A percentile compares a stretch with the other conserved stretches of the same genome.
Evolutionary conservation across 1,284 basidiomycete genomes (phyloP).

Genomic region (Pulveroboletus sp.): DNA sequence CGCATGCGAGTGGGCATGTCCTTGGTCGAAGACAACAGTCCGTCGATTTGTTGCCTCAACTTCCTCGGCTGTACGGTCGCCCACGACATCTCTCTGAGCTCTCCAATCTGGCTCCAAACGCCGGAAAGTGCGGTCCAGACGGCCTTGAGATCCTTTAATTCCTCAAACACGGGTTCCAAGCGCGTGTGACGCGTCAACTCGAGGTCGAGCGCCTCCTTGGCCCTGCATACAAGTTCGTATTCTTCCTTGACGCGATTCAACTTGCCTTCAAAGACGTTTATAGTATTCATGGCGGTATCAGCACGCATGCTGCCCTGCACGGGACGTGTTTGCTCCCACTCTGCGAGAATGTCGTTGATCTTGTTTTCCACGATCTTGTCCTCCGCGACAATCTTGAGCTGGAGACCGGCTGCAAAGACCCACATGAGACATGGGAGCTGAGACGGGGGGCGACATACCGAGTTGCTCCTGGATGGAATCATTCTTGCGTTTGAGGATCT

Average conservation of each 20-base stretch:
- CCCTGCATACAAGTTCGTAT: conserved; percentile 90
- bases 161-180: conserved; percentile 91
- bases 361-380: conserved; percentile 97
- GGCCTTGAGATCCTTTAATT: conserved; percentile 93
- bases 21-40: conserved; percentile 85
- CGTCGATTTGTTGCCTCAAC: conserved; percentile 91
- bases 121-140: conserved; percentile 99
- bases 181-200: conserved; percentile 90
- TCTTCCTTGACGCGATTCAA: conserved; percentile 89
- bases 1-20: conserved; percentile 99
- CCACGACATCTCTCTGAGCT: conserved; percentile 90
- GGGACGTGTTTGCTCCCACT: conserved; percentile 96
- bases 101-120: conserved; percentile 92
- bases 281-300: conserved; percentile 93
- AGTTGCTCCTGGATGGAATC: conserved; percentile 98
- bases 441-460: conserved; percentile 46
- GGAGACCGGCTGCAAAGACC: conserved; percentile 73
- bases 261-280: conserved; percentile 92
- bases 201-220: conserved; percentile 95
- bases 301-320: conserved; percentile 96
- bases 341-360: conserved; percentile 84
- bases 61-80: conserved; percentile 92
- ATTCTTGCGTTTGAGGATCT: conserved; percentile 97
- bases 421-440: conserved; percentile 1
- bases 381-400: conserved; percentile 98